A percentile compares a stretch with the other conserved stretches of the same genome.
Conservation (phyloP, 768 basidiomycete species). For the Termitomyces heimii region DNA sequence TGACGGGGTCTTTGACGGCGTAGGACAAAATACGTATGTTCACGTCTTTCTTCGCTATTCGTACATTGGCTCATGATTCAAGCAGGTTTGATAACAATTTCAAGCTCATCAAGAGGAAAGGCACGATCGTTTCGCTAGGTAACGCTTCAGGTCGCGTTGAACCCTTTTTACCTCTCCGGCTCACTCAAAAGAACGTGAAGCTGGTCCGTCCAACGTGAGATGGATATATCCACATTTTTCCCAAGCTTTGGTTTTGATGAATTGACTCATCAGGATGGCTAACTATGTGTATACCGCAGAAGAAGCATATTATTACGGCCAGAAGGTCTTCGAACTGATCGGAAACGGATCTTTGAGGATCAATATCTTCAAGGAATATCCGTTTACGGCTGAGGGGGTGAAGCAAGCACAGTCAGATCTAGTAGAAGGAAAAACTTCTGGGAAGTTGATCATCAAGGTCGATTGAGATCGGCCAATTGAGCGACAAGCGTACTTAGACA, state of each 20-base stretch:
- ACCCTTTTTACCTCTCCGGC: conserved; percentile 66
- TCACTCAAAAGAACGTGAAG: conserved; percentile 79
- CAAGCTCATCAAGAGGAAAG: conserved; percentile 76
- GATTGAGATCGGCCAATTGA: conserved; percentile 3
- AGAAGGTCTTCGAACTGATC: conserved; percentile 60
- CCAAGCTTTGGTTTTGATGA: not conserved
- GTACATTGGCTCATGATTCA: not conserved
- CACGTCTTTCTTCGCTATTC: not conserved
- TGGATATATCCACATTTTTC: not conserved
- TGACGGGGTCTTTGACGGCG: conserved; percentile 87
- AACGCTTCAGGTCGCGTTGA: conserved; percentile 86
- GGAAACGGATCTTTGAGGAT: conserved; percentile 56
- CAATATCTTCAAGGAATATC: conserved; percentile 70
- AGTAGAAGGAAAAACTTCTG: conserved; percentile 68
- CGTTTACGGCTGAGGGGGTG: conserved; percentile 77
- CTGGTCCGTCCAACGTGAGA: conserved; percentile 66
- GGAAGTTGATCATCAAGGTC: conserved; percentile 83
- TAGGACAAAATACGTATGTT: conserved; percentile 88
- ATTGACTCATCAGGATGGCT: conserved; percentile 40
- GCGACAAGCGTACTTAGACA: not conserved
- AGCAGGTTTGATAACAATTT: conserved; percentile 75
- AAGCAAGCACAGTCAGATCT: conserved; percentile 75
- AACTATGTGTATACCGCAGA: conserved; percentile 72
- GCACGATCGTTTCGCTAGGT: conserved; percentile 84
- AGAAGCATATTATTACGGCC: conserved; percentile 63